Conservation (phyloP, 352 stramenopile genomes). For the Pythium monospermum region DNA sequence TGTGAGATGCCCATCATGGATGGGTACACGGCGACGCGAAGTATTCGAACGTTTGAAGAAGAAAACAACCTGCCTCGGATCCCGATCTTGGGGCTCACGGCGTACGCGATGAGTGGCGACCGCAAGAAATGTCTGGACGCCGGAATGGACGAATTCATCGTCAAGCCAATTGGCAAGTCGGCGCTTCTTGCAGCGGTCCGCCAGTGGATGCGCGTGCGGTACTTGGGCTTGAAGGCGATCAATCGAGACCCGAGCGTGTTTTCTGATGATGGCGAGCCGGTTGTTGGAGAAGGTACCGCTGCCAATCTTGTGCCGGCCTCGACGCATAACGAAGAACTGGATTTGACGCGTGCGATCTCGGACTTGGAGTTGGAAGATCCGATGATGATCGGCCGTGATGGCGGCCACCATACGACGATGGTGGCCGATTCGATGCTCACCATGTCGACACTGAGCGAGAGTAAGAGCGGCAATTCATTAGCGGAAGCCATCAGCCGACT, state of each 20-base stretch:
- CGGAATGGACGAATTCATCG: constrained; percentile 86
- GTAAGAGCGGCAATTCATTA: constrained; percentile 21
- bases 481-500: constrained; percentile 16
- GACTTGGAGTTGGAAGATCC: constrained; percentile 82
- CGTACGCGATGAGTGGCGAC: constrained; percentile 82
- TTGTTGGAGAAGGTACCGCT: constrained; percentile 14
- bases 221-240: constrained; percentile 41
- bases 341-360: constrained; percentile 75
- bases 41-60: constrained; percentile 66
- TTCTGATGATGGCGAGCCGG: constrained; percentile 29
- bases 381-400: constrained; percentile 68
- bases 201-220: constrained; percentile 78
- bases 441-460: constrained; percentile 19
- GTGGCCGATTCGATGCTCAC: constrained; percentile 15
- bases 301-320: constrained; percentile 67
- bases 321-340: constrained; percentile 68
- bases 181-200: constrained; percentile 59
- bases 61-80: constrained; percentile 65
- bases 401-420: constrained; percentile 20
- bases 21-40: constrained; percentile 66
- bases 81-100: constrained; percentile 78
- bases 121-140: constrained; percentile 77
- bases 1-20: constrained; percentile 89
- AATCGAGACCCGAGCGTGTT: constrained; percentile 31
- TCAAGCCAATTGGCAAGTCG: constrained; percentile 78